Base-by-base conservation (phyloP, 2,329 filamentous ascomycete genomes). In the Lomentospora prolificans region DNA sequence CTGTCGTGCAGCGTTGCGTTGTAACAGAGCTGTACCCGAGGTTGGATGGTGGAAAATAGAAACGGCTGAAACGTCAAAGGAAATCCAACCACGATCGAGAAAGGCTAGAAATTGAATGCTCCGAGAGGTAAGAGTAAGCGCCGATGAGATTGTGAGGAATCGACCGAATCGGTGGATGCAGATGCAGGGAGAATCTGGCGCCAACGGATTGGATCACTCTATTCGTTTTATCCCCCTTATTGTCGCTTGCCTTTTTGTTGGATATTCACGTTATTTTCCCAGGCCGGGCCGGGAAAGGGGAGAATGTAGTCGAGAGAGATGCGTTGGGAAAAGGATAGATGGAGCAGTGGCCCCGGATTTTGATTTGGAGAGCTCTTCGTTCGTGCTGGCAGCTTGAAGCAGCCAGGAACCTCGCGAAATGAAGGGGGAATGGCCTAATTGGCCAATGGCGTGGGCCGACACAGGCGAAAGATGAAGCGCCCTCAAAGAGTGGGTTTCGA, bases 1-100 rank as follows among this genome's bases (percentile, higher is more conserved):
- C 30, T 28, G 48, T 31, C 48, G 48, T 31, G 28, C 50, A 51
- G 25, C 25, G 50, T 51, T 51, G 50, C 50, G 50, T 51, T 30
- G 50, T 17, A 28, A 25, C n/a, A 30, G 9, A 22, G 22, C 14
- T 6, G 1, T 14, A 25, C n/a, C n/a, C 14, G 17, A 50, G 44
- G 4, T 17, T 25, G 9, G 30, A 36, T 33, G 50, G 30, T 10
- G n/a, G 36, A 46, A 46, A 54, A 54, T 54, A 54, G 52, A 44
- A 41, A 24, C 33, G 4, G 8, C 14, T 54, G 52, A 54, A 54
- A 54, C 52, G 52, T 44, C 36, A 5, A 10, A 14, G 39, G 30
- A 19, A 25, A 48, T 22, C 22, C 17, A 48, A 48, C 44, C 17
- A 48, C 2, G 10, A 14, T 17, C 22, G 25, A 51, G 27, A 25